Percentiles rank a stretch among this genome's conserved stretches.
phyloP scores from a whole-genome alignment of 192 early-diverging fungal genomes.

The Backusella psychrophila region DNA sequence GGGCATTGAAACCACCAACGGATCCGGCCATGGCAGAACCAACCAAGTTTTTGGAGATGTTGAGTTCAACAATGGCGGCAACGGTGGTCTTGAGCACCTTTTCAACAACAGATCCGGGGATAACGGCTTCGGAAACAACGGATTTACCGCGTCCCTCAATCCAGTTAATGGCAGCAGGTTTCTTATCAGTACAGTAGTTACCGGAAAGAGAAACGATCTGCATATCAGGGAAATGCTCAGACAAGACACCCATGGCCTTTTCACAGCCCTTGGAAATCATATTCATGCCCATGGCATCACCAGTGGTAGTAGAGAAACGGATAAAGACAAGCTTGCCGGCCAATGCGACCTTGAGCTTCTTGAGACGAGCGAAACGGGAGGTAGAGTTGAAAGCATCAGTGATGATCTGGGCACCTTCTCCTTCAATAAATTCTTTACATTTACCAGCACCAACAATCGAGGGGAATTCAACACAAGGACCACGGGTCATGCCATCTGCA shows the following conservation, averaged over 20 bases:
- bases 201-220: slow-evolving; percentile 80
- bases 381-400: slow-evolving; percentile 84
- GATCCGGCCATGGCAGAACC: slow-evolving; percentile 94
- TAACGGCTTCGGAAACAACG: slow-evolving; percentile 81
- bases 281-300: slow-evolving; percentile 99
- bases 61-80: slow-evolving; percentile 70
- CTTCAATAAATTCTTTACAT: slow-evolving; percentile 74
- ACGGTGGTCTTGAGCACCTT: slow-evolving; percentile 89
- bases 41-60: slow-evolving; percentile 87
- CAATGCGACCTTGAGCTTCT: slow-evolving; percentile 75
- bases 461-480: slow-evolving; percentile 91
- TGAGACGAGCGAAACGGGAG: slow-evolving; percentile 83
- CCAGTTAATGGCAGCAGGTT: slow-evolving; percentile 98
- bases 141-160: slow-evolving; percentile 96
- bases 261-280: slow-evolving; percentile 98
- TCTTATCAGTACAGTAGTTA: slow-evolving; percentile 97
- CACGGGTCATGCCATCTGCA: slow-evolving; percentile 90
- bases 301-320: slow-evolving; percentile 87
- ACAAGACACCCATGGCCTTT: slow-evolving; percentile 65
- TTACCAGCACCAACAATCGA: slow-evolving; percentile 57
- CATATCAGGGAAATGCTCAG: slow-evolving; percentile 67
- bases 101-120: slow-evolving; percentile 75
- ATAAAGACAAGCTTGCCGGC: slow-evolving; percentile 84
- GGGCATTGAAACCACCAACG: slow-evolving; percentile 91
- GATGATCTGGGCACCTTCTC: slow-evolving; percentile 54